Conservation (phyloP, 768 basidiomycete species). For the Botryobasidium botryosum region DNA sequence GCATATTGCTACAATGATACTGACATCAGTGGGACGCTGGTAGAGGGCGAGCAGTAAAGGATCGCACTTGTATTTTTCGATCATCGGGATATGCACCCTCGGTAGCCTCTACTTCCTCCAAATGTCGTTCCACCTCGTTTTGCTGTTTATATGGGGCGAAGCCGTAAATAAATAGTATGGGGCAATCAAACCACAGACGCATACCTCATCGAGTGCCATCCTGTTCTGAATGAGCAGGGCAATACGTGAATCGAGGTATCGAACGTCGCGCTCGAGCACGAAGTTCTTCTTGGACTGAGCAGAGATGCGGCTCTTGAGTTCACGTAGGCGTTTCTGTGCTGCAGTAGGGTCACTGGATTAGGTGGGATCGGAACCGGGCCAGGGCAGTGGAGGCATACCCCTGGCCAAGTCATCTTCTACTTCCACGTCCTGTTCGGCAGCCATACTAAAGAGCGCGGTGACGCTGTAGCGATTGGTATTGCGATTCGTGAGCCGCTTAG, state of each 20-base stretch:
- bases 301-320: constrained; percentile 92
- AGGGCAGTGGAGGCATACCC: constrained; percentile 46
- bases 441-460: constrained; percentile 91
- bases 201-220: constrained; percentile 88
- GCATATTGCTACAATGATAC: constrained; percentile 98
- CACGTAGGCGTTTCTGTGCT: constrained; percentile 95
- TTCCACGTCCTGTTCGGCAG: constrained; percentile 95
- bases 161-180: not conserved
- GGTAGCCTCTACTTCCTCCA: constrained; percentile 89
- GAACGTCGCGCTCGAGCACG: constrained; percentile 93
- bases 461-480: constrained; percentile 95
- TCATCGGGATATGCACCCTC: constrained; percentile 92
- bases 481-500: constrained; percentile 54
- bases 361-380: not conserved
- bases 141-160: constrained; percentile 36
- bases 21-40: too few species aligned
- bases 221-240: constrained; percentile 96
- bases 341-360: constrained; percentile 2
- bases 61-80: constrained; percentile 40
- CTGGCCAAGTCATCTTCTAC: constrained; percentile 92
- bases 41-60: not conserved
- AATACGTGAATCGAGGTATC: constrained; percentile 94
- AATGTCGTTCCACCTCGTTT: constrained; percentile 85
- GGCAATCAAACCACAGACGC: constrained; percentile 13
- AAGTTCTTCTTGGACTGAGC: constrained; percentile 99